A percentile compares a stretch with the other conserved stretches of the same genome.
Conservation (phyloP, 768 basidiomycete species). For the Royoungia palumana region DNA sequence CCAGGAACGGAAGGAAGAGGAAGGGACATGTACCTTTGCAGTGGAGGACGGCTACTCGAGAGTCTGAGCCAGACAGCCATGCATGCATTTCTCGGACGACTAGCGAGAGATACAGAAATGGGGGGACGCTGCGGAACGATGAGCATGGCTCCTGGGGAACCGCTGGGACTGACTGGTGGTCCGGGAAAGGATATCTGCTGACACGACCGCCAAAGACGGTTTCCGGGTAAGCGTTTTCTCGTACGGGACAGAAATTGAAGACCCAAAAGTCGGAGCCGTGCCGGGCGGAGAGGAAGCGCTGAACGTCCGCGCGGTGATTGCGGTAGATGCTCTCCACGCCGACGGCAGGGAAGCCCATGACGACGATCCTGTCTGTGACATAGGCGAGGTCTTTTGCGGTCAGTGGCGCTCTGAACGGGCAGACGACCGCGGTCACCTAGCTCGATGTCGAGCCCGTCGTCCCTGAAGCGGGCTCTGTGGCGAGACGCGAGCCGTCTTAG, state of each 20-base stretch:
- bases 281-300: constrained; percentile 66
- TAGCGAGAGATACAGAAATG: constrained; percentile 69
- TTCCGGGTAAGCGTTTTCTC: constrained; percentile 77
- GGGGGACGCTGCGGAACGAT: constrained; percentile 56
- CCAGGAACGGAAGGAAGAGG: not conserved
- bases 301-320: constrained; percentile 73
- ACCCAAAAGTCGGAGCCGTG: constrained; percentile 82
- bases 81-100: constrained; percentile 68
- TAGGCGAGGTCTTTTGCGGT: constrained; percentile 55
- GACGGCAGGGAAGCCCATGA: constrained; percentile 81
- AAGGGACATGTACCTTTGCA: constrained; percentile 63
- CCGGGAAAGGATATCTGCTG: constrained; percentile 85
- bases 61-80: constrained; percentile 64
- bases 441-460: constrained; percentile 63
- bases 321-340: constrained; percentile 80
- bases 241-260: constrained; percentile 83
- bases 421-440: constrained; percentile 59
- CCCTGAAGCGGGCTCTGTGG: constrained; percentile 72
- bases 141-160: constrained; percentile 8
- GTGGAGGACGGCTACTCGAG: constrained; percentile 77
- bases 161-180: constrained; percentile 81
- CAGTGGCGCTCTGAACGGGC: too few species aligned
- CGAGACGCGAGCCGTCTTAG: constrained; percentile 79
- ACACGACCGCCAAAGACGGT: constrained; percentile 68
- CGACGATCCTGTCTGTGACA: constrained; percentile 71